Evolutionary conservation across 176 grass and related monocot genomes (phyloP), one percentile per base, ranked within the genome.

Genomic region (Raddia guianensis): DNA sequence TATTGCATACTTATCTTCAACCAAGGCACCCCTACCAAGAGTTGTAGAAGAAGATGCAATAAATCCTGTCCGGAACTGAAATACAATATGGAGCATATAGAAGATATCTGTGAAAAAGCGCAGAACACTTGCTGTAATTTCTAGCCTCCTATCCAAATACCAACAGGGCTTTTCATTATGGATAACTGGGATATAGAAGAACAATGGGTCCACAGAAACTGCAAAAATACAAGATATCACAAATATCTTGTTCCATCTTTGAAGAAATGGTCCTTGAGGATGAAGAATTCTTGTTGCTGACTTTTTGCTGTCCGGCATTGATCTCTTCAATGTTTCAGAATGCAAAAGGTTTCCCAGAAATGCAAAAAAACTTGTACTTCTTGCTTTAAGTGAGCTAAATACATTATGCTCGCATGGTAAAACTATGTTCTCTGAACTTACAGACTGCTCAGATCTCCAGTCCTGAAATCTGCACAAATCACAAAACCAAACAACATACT

Each of bases 201-300:
- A 98, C 49, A 94, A 87, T 57, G 95, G 90, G 21, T 98, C 95
- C 37, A 98, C 83, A 56, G 95, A 92, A 52, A 98, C 87, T 83
- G 95, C 92, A 85, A 85, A 34, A 54, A 98, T 83, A 89, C 95
- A 98, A 63, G 95, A 91, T 86, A 98, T 81, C 58, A 98, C 67
- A 72, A 98, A 98, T 89, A 98, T 91, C 81, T 87, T 98, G 70
- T 94, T 98, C 95, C 95, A 98, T 88, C 80, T 92, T 56, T 98
- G 84, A 49, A 98, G 86, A 89, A 98, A 98, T 20, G 92, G 88
- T 63, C 92, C 95, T 81, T 94, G 92, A 62, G 95, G 95, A 82
- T 98, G 74, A 60, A 98, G 88, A 82, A 77, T 77, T 78, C 66
- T 75, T 62, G 34, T 84, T 69, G n/a, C 63, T 2, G 83, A 80